phyloP scores from a whole-genome alignment of 495 filamentous ascomycete genomes.

The Elasticomyces elasticus region DNA sequence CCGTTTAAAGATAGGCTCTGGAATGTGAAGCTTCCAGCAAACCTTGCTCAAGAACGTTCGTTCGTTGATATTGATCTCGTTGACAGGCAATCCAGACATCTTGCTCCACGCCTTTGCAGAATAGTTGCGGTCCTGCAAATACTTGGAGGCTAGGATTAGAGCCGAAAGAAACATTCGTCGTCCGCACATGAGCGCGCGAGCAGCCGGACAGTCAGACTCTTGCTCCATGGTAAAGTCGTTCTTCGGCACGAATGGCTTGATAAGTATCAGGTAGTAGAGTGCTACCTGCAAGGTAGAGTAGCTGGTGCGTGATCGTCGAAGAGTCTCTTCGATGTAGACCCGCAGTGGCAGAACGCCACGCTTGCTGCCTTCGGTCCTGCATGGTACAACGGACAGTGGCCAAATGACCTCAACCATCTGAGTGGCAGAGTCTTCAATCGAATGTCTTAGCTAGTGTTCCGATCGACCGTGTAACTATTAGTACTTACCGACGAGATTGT shows the following conservation, averaged over 20 bases:
- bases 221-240: constrained; percentile 84
- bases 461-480: neutral
- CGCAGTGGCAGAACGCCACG: constrained; percentile 75
- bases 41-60: constrained; percentile 84
- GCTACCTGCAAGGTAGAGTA: constrained; percentile 97
- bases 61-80: constrained; percentile 94
- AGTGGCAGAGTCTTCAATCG: constrained; percentile 75
- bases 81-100: constrained; percentile 82
- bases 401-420: constrained; percentile 97
- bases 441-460: constrained; percentile 27
- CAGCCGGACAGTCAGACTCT: constrained; percentile 57
- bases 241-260: constrained; percentile 80
- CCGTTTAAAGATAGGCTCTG: constrained; percentile 73
- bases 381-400: constrained; percentile 59
- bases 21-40: constrained; percentile 89
- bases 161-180: constrained; percentile 95
- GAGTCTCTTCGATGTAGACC: constrained; percentile 93
- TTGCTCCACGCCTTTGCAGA: constrained; percentile 97
- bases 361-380: constrained; percentile 43
- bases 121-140: constrained; percentile 94
- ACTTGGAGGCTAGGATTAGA: constrained; percentile 90
- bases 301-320: constrained; percentile 87
- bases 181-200: constrained; percentile 85
- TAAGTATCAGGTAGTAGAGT: constrained; percentile 88
- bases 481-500: constrained; percentile 93